Evolutionary conservation across 305 asterid genomes (phyloP).

Genomic region (Solanum hybrid): DNA sequence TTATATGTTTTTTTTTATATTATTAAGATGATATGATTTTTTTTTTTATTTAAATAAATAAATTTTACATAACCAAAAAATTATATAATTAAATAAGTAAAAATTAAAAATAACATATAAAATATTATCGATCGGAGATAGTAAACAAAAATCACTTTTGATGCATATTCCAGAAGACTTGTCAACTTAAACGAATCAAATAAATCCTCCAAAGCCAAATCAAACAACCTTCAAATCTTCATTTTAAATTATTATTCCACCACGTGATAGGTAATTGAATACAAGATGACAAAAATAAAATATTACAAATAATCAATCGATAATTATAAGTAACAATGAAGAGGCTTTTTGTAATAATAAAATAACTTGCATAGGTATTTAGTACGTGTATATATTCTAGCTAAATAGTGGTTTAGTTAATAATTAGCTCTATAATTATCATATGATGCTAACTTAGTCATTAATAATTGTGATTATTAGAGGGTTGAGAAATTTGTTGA

Average conservation of each 20-base stretch:
- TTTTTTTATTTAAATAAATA: too few species aligned
- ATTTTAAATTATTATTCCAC: neutral
- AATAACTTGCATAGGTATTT: neutral
- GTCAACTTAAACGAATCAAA: too few species aligned
- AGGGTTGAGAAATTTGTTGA: constrained; percentile 2
- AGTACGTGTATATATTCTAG: neutral
- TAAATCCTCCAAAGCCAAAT: neutral
- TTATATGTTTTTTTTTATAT: too few species aligned
- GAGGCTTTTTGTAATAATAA: neutral
- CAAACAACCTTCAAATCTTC: neutral
- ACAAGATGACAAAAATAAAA: neutral
- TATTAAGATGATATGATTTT: too few species aligned
- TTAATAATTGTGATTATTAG: neutral
- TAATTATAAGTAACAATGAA: neutral
- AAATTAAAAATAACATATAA: neutral
- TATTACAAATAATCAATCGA: neutral
- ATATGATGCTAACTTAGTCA: neutral
- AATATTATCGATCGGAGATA: too few species aligned
- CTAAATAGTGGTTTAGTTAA: neutral
- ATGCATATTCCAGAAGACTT: too few species aligned
- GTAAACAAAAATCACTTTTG: too few species aligned
- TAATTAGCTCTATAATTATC: neutral
- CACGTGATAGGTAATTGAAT: neutral
- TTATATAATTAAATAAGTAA: too few species aligned
- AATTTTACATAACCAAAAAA: neutral